Evolutionary conservation across 2,329 filamentous ascomycete species (phyloP).

Genomic region (Aureobasidium zeae): DNA sequence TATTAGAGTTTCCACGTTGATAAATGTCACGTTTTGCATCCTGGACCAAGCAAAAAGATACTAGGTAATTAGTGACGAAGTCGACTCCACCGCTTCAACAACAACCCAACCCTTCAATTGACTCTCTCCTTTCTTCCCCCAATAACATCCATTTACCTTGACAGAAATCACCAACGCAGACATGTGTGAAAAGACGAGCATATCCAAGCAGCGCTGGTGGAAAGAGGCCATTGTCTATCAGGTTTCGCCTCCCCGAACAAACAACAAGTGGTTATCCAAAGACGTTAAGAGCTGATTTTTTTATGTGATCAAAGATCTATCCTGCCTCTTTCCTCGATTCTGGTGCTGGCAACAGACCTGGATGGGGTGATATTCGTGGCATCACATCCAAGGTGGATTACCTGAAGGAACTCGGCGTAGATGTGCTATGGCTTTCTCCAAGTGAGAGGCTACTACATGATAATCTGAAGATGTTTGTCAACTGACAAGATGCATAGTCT

Average conservation of each 20-base stretch:
- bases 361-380: slow-evolving; percentile 56
- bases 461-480: slow-evolving; percentile 2
- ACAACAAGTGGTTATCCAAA: too few relatives aligned
- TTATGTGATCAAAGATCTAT: slow-evolving; percentile 38
- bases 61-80: slow-evolving; percentile 10
- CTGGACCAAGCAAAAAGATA: too few relatives aligned
- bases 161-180: too few relatives aligned
- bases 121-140: too few relatives aligned
- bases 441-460: slow-evolving; percentile 1
- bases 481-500: slow-evolving; percentile 27
- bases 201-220: slow-evolving; percentile 26
- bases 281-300: neutral
- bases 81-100: neutral
- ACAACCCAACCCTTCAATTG: neutral
- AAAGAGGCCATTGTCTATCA: slow-evolving; percentile 32
- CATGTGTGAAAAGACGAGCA: neutral
- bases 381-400: slow-evolving; percentile 58
- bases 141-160: neutral
- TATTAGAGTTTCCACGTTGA: too few relatives aligned
- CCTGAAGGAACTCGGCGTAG: slow-evolving; percentile 50
- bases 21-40: too few relatives aligned
- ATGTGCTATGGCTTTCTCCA: slow-evolving; percentile 57
- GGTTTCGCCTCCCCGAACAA: too few relatives aligned
- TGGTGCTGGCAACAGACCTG: slow-evolving; percentile 40
- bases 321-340: slow-evolving; percentile 51